Percentiles rank a stretch among this genome's conserved stretches.
Evolutionary conservation across 805 yeast species (phyloP).

Genomic region (Candida awuae): DNA sequence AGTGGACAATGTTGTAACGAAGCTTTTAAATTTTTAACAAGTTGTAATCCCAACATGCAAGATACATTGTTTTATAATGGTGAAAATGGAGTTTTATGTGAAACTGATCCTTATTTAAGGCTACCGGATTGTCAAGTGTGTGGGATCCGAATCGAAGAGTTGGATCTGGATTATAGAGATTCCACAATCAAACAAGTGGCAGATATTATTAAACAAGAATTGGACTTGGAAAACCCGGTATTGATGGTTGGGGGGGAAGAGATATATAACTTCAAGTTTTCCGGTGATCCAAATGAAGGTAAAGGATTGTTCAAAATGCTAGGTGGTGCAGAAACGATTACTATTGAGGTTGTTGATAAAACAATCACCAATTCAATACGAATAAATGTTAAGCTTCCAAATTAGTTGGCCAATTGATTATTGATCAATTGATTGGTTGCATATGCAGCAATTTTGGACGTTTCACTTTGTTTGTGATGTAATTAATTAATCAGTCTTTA

Average conservation of each 20-base stretch:
- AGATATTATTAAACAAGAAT: constrained; percentile 10
- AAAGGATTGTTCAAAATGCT: constrained; percentile 1
- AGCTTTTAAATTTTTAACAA: constrained; percentile 69
- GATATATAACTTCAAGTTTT: constrained; percentile 20
- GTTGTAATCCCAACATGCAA: constrained; percentile 54
- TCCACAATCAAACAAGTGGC: constrained; percentile 16
- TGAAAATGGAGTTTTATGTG: constrained; percentile 66
- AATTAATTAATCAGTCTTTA: too few species aligned
- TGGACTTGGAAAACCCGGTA: constrained; percentile 15
- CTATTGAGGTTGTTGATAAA: constrained; percentile 14
- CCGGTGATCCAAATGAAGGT: background rate
- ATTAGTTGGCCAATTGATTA: too few species aligned
- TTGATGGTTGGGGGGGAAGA: constrained; percentile 19
- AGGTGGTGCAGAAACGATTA: background rate
- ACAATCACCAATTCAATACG: constrained; percentile 6
- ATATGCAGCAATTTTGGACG: too few species aligned
- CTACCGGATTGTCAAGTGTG: constrained; percentile 70
- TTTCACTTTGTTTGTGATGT: too few species aligned
- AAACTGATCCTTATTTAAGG: constrained; percentile 57
- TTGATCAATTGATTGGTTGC: too few species aligned
- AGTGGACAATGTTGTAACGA: constrained; percentile 88
- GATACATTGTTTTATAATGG: constrained; percentile 89
- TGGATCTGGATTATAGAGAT: constrained; percentile 3
- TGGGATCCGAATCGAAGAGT: constrained; percentile 33
- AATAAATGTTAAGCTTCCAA: constrained; percentile 7